Evolutionary conservation across 176 grass and related monocot species (phyloP).

Genomic region (Oryza meridionalis): DNA sequence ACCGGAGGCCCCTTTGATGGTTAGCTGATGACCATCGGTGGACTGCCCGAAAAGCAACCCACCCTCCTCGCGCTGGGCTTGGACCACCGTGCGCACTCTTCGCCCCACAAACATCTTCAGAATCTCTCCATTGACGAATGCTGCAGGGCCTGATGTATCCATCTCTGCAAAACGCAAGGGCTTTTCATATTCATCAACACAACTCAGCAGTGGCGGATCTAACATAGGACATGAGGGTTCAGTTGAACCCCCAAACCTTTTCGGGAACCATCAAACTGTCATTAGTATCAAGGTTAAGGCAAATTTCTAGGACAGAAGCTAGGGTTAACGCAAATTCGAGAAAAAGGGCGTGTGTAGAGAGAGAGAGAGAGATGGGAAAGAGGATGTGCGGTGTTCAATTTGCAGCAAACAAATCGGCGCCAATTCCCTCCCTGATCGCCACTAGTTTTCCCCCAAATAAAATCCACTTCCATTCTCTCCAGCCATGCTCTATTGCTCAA

Average conservation of each 20-base stretch:
- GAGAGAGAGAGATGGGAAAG: no score
- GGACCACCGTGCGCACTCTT: conserved; percentile 77
- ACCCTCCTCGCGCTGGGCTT: conserved; percentile 65
- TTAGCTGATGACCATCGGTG: conserved; percentile 72
- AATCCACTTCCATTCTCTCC: no score
- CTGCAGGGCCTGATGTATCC: conserved; percentile 82
- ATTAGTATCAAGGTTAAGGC: no score
- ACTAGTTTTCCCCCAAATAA: not conserved
- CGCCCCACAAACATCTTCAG: conserved; percentile 68
- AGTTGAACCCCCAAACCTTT: no score
- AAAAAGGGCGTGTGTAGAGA: no score
- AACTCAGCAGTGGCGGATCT: not conserved
- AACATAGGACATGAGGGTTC: no score
- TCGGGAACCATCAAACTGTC: no score
- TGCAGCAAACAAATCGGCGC: no score
- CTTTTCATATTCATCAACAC: conserved; percentile 17
- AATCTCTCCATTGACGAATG: conserved; percentile 72
- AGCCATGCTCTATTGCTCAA: no score
- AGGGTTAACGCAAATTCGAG: no score
- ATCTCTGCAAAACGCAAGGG: conserved; percentile 47
- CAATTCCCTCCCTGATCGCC: not conserved
- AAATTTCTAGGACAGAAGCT: no score
- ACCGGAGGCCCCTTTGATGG: conserved; percentile 55
- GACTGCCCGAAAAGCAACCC: conserved; percentile 63
- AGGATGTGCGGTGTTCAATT: no score